Evolutionary conservation across 352 stramenopile species (phyloP), one percentile per base, ranked within the genome.

Genomic region (Globisporangium alternatum): DNA sequence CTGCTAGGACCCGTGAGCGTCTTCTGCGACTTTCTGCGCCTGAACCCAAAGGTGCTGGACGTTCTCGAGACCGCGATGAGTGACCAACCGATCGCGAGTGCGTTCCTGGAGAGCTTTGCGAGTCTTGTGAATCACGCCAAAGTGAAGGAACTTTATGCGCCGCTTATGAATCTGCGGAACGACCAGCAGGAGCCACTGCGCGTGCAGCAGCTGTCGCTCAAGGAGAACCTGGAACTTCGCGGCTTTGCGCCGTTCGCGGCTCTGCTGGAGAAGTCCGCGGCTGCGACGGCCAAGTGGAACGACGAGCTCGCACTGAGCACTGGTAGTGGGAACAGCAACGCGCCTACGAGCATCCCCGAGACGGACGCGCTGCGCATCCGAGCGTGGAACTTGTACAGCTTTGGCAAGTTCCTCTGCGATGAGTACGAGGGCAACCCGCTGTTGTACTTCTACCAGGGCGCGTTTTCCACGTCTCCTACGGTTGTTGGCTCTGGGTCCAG

Each of bases 201-300:
- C 10, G 71, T 81, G 47, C 65, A 82, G 65, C 69, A 83, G 63
- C 62, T 84, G 53, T 65, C 77, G 60, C 66, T 94, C 45, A 91
- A 91, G 63, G 86, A 94, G 55, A 91, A 75, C 33, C 56, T 90
- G 5, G 86, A 94, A 66, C 69, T 94, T 61, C 73, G 71, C 55
- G 84, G 86, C 0, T 94, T 92, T 66, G 60, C 72, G 39, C 83
- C 86, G 15, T 66, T 94, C 41, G 65, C 77, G 9, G 57, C 58
- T 3, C 39, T 79, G 25, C 56, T 74, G 31, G 65, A 77, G 43
- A 63, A 57, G 13, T 45, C 45, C n/a, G 25, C 39, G 0, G 56
- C 49, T 10, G 25, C 51, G 17, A 49, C 39, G 0, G 57, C 62
- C 41, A 74, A 70, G 28, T 80, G 70, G 70, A 63, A 48, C 19